These are phyloP conservation scores for Xenoacremonium recifei DNA, from an alignment of 2,329 filamentous ascomycete species.

Conservation along the genomic window DNA sequence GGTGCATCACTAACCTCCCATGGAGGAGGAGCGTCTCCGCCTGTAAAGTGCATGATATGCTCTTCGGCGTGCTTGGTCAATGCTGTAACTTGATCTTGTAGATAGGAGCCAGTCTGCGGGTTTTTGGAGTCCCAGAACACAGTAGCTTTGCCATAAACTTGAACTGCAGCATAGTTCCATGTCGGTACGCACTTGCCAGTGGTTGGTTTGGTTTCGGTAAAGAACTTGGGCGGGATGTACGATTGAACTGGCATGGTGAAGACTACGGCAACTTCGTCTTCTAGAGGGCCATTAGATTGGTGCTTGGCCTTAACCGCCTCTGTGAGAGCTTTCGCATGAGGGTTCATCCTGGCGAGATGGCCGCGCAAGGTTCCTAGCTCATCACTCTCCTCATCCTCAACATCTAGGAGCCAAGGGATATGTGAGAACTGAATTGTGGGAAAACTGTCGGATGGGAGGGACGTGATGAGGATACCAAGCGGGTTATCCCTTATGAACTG, in stretches of 20 bases:
- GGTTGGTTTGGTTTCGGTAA: constrained; percentile 58
- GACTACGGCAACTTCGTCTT: constrained; percentile 58
- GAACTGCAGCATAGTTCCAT: constrained; percentile 65
- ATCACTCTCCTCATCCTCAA: constrained; percentile 37
- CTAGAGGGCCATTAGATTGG: constrained; percentile 23
- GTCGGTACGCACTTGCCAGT: constrained; percentile 66
- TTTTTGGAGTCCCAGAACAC: constrained; percentile 50
- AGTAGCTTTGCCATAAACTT: constrained; percentile 57
- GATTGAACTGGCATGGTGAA: constrained; percentile 57
- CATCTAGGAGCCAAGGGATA: constrained; percentile 59
- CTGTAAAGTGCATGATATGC: constrained; percentile 54
- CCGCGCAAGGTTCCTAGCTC: constrained; percentile 48
- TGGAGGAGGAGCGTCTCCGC: constrained; percentile 25
- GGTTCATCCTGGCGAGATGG: constrained; percentile 62
- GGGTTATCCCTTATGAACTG: constrained; percentile 58
- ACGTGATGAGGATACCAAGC: constrained; percentile 61
- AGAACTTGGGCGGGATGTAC: constrained; percentile 67
- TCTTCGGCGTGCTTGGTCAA: constrained; percentile 50
- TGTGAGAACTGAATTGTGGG: constrained; percentile 57
- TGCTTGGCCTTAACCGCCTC: constrained; percentile 31
- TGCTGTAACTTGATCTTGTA: constrained; percentile 50
- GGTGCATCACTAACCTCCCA: constrained; percentile 61
- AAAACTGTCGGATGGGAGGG: constrained; percentile 46
- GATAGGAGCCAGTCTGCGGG: constrained; percentile 39
- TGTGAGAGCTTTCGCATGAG: constrained; percentile 60